phyloP scores from a whole-genome alignment of 2,329 filamentous ascomycete species.

The Pestalotiopsis sp. region DNA sequence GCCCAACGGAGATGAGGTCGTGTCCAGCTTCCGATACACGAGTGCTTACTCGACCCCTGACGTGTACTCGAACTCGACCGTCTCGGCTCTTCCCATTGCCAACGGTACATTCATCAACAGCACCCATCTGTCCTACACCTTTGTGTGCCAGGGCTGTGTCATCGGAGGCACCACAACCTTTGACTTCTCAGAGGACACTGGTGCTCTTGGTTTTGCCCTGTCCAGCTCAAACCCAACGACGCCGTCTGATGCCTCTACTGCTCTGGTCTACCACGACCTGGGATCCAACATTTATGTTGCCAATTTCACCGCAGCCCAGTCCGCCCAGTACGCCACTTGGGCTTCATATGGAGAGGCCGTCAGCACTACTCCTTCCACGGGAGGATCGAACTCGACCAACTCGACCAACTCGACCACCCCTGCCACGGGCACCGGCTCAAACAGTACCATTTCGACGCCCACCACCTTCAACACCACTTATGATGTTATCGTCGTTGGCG shows the following conservation, averaged over 20 bases:
- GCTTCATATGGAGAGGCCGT: neutral
- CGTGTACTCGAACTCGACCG: neutral
- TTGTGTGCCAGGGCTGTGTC: conserved; percentile 1
- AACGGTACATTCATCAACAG: conserved; percentile 8
- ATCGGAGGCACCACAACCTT: neutral
- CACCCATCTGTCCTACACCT: conserved; percentile 6
- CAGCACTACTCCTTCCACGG: neutral
- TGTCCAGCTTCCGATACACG: neutral
- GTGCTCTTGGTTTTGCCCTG: neutral
- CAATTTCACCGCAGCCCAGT: neutral
- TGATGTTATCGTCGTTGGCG: conserved; percentile 3
- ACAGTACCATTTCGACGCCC: neutral
- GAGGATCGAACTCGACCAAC: conserved; percentile 3
- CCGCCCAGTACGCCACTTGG: neutral
- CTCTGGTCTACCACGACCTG: neutral
- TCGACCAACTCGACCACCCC: neutral
- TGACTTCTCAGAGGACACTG: neutral
- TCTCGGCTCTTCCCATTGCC: neutral
- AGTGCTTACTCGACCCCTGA: conserved; percentile 1
- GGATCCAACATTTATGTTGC: conserved; percentile 7
- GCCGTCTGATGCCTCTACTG: neutral
- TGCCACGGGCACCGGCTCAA: neutral
- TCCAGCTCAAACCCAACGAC: conserved; percentile 5
- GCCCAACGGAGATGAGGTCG: conserved; percentile 7
- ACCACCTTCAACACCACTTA: conserved; percentile 6